A percentile compares a stretch with the other conserved stretches of the same genome.
Evolutionary conservation across 140 eudicot species (phyloP).

Genomic region (Flaveria floridana): DNA sequence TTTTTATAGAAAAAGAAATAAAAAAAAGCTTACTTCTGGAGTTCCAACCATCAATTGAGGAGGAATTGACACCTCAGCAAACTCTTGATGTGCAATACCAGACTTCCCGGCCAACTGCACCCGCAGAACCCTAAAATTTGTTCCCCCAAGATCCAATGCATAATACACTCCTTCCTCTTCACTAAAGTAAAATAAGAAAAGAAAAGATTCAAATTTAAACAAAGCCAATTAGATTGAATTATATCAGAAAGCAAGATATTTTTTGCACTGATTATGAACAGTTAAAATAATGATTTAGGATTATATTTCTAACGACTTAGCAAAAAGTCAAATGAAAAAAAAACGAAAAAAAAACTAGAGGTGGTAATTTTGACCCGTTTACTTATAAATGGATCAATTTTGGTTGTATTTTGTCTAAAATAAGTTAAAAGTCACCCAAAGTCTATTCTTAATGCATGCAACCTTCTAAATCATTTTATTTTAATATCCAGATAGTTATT

Average conservation of each 20-base stretch:
- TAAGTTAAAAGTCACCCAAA: not conserved
- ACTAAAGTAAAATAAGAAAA: slow-evolving; percentile 35
- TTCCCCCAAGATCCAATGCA: slow-evolving; percentile 96
- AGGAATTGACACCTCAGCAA: slow-evolving; percentile 80
- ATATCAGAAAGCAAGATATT: not conserved
- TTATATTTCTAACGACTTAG: not conserved
- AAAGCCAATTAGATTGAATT: not conserved
- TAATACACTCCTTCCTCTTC: slow-evolving; percentile 80
- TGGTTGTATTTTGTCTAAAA: not conserved
- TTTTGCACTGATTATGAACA: not conserved
- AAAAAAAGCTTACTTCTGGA: slow-evolving; percentile 54
- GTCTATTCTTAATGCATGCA: not conserved
- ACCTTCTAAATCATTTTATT: not conserved
- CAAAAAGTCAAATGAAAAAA: too few relatives aligned
- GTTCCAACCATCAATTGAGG: slow-evolving; percentile 76
- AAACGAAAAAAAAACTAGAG: too few relatives aligned
- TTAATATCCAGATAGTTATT: too few relatives aligned
- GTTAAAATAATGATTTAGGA: not conserved
- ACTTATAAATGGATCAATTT: not conserved
- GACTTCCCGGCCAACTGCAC: slow-evolving; percentile 69
- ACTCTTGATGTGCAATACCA: slow-evolving; percentile 61
- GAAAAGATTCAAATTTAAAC: not conserved
- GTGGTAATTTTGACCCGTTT: not conserved
- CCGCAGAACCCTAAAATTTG: slow-evolving; percentile 83
- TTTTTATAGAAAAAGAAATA: slow-evolving; percentile 12